Evolutionary conservation across 805 yeast species (phyloP).

Genomic region (Candida nemodendra): DNA sequence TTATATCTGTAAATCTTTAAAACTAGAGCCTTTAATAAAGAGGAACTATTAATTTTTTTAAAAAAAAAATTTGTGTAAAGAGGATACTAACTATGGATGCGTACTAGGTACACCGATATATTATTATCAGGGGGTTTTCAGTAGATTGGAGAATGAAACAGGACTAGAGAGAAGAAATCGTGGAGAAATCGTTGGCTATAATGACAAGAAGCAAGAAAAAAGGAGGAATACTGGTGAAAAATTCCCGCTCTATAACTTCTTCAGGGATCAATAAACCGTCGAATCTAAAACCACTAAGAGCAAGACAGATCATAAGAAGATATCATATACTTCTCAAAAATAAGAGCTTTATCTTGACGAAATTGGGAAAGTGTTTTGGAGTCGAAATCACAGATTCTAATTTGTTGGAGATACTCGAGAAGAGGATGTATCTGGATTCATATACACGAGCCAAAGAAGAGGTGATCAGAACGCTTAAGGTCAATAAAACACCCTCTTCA

Average conservation of each 20-base stretch:
- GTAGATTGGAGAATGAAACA: too few species aligned
- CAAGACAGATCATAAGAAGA: conserved; percentile 73
- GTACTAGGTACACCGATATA: too few species aligned
- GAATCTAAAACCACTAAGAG: conserved; percentile 62
- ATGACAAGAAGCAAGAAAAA: conserved; percentile 2
- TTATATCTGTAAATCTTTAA: neutral
- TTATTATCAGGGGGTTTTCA: too few species aligned
- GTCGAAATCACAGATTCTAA: conserved; percentile 9
- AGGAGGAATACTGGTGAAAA: conserved; percentile 29
- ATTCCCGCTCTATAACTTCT: conserved; percentile 36
- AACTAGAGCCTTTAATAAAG: neutral
- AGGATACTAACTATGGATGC: too few species aligned
- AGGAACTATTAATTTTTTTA: neutral
- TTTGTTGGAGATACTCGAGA: conserved; percentile 13
- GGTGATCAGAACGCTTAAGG: conserved; percentile 15
- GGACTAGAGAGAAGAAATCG: too few species aligned
- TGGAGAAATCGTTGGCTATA: too few species aligned
- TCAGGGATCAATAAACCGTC: conserved; percentile 34
- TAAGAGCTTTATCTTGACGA: conserved; percentile 38
- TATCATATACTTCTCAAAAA: conserved; percentile 71
- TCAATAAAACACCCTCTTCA: conserved; percentile 25
- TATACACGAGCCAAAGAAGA: conserved; percentile 14
- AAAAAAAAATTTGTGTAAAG: too few species aligned
- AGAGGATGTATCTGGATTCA: conserved; percentile 1
- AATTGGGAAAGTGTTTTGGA: conserved; percentile 6